phyloP scores from a whole-genome alignment of 2,329 filamentous ascomycete genomes.

The Curvularia hawaiiensis region DNA sequence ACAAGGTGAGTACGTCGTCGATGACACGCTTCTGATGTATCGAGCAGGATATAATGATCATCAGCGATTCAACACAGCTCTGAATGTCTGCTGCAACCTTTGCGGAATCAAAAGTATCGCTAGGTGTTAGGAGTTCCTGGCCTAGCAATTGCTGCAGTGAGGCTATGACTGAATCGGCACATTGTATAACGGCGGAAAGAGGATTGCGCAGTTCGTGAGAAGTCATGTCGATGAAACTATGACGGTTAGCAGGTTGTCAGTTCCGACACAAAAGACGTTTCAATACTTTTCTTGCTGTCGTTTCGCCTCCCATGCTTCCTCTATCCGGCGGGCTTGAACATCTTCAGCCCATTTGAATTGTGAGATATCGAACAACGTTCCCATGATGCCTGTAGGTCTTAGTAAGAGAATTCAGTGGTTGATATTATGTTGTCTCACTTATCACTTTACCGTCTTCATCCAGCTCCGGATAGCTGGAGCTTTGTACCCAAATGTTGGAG shows the following conservation, averaged over 20 bases:
- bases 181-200: conserved; percentile 49
- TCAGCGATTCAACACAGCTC: conserved; percentile 37
- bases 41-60: conserved; percentile 45
- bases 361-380: conserved; percentile 45
- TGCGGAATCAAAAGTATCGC: conserved; percentile 6
- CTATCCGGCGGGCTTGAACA: conserved; percentile 38
- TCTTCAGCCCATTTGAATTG: conserved; percentile 47
- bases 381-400: conserved; percentile 33
- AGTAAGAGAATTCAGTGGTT: background rate
- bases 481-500: conserved; percentile 35
- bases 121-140: conserved; percentile 3
- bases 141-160: conserved; percentile 29
- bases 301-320: conserved; percentile 47
- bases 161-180: conserved; percentile 49
- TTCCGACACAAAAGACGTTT: background rate
- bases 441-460: conserved; percentile 31
- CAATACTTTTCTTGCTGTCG: conserved; percentile 44
- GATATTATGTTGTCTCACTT: conserved; percentile 12
- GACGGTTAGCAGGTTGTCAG: conserved; percentile 9
- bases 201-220: conserved; percentile 47
- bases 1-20: conserved; percentile 49
- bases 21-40: conserved; percentile 49
- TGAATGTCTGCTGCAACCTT: conserved; percentile 26
- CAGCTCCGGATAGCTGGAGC: conserved; percentile 31
- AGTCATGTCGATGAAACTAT: conserved; percentile 40